Evolutionary conservation across 75 land plant genomes (phyloP).

Genomic region (Selaginella moellendorffii): DNA sequence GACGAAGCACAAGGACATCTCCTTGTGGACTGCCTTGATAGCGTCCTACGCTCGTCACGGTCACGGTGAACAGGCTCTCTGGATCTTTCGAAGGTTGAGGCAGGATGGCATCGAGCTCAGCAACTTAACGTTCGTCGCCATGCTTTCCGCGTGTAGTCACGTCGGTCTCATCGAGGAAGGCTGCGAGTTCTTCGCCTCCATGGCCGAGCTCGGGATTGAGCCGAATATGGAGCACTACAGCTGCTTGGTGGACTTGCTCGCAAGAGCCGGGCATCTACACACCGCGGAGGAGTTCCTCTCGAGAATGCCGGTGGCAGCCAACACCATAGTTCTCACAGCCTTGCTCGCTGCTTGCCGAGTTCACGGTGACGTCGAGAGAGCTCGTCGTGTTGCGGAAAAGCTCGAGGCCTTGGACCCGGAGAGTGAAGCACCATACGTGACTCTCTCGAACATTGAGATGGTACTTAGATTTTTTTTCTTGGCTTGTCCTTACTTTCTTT

Average conservation of each 20-base stretch:
- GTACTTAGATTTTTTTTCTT: no score
- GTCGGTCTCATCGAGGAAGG: slow-evolving; percentile 15
- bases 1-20: neutral
- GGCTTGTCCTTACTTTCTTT: no score
- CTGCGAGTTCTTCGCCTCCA: slow-evolving; percentile 7
- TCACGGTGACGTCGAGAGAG: slow-evolving; percentile 16
- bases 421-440: slow-evolving; percentile 12
- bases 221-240: slow-evolving; percentile 25
- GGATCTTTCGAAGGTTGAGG: neutral
- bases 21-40: slow-evolving; percentile 12
- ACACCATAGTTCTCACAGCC: slow-evolving; percentile 17
- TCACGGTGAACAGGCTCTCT: slow-evolving; percentile 9
- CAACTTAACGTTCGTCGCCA: slow-evolving; percentile 21
- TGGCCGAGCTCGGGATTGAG: slow-evolving; percentile 14
- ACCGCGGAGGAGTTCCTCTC: slow-evolving; percentile 18
- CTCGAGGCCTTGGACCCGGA: slow-evolving; percentile 13
- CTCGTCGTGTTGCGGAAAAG: slow-evolving; percentile 16
- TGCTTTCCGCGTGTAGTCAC: slow-evolving; percentile 19
- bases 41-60: slow-evolving; percentile 4
- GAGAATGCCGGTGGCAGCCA: slow-evolving; percentile 18
- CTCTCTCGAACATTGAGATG: slow-evolving; percentile 16
- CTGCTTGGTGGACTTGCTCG: slow-evolving; percentile 28
- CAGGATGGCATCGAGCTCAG: slow-evolving; percentile 17
- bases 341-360: slow-evolving; percentile 15
- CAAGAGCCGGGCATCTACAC: slow-evolving; percentile 14